Conservation (phyloP, 108 stramenopile species). For the Schizochytrium sp. region DNA sequence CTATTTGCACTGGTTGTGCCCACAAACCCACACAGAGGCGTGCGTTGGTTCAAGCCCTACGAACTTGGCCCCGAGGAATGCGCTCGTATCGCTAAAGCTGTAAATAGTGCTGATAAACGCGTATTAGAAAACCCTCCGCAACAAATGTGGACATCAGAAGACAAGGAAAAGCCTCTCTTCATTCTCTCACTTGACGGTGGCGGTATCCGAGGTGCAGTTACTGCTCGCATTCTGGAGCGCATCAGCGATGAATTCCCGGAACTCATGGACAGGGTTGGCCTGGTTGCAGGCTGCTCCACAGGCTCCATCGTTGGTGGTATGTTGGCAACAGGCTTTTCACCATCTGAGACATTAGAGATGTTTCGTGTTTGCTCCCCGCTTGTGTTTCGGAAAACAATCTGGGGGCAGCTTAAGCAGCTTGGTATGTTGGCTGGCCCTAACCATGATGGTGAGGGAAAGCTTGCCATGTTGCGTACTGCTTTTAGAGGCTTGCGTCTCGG, state of each 20-base stretch:
- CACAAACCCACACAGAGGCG: slow-evolving; percentile 26
- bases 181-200: slow-evolving; percentile 65
- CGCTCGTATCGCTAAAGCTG: neutral
- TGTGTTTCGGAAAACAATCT: slow-evolving; percentile 54
- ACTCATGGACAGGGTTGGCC: slow-evolving; percentile 50
- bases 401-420: slow-evolving; percentile 52
- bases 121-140: neutral
- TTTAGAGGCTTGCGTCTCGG: slow-evolving; percentile 49
- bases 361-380: slow-evolving; percentile 5
- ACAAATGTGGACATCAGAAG: slow-evolving; percentile 19
- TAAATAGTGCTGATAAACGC: slow-evolving; percentile 9
- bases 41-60: slow-evolving; percentile 22
- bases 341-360: slow-evolving; percentile 25
- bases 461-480: slow-evolving; percentile 39
- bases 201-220: slow-evolving; percentile 58
- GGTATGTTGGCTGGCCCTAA: slow-evolving; percentile 18
- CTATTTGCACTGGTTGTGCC: slow-evolving; percentile 40
- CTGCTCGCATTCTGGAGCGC: slow-evolving; percentile 54
- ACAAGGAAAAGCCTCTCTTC: slow-evolving; percentile 55
- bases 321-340: slow-evolving; percentile 53
- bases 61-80: slow-evolving; percentile 23
- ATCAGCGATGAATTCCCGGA: slow-evolving; percentile 55
- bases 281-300: slow-evolving; percentile 61
- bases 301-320: slow-evolving; percentile 51
- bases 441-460: slow-evolving; percentile 55